Conservation (phyloP, 768 basidiomycete species). For the Boletus rex-veris region DNA sequence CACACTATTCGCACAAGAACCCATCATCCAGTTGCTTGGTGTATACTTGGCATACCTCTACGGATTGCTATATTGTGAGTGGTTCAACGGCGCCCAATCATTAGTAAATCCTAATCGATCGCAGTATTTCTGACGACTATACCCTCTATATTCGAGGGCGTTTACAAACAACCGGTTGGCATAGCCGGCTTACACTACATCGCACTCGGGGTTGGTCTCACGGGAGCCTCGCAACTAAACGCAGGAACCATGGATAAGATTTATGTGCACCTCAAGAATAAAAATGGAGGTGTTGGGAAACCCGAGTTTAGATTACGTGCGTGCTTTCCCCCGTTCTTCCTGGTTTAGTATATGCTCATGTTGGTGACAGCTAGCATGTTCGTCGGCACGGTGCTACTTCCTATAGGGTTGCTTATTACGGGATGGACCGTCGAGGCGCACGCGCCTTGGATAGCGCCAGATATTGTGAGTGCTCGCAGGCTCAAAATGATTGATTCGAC, state of each 20-base stretch:
- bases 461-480: conserved; percentile 45
- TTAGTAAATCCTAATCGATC: not conserved
- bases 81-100: not conserved
- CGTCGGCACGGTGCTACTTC: conserved; percentile 55
- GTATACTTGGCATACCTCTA: conserved; percentile 70
- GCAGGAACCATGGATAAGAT: conserved; percentile 54
- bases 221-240: conserved; percentile 49
- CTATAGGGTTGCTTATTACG: conserved; percentile 62
- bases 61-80: conserved; percentile 55
- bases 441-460: conserved; percentile 67
- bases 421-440: conserved; percentile 65
- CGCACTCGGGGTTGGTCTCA: conserved; percentile 63
- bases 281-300: conserved; percentile 49
- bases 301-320: conserved; percentile 54
- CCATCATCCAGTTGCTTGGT: conserved; percentile 65
- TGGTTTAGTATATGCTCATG: conserved; percentile 1
- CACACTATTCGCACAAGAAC: conserved; percentile 53
- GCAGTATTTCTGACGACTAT: conserved; percentile 67
- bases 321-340: conserved; percentile 10
- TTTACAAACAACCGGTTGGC: conserved; percentile 54
- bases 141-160: conserved; percentile 50
- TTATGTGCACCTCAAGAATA: conserved; percentile 48
- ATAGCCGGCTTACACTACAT: conserved; percentile 69
- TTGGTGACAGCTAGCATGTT: conserved; percentile 50
- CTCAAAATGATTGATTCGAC: not conserved